Conservation (phyloP, 163 green algal species). For the Scenedesmus sp. region DNA sequence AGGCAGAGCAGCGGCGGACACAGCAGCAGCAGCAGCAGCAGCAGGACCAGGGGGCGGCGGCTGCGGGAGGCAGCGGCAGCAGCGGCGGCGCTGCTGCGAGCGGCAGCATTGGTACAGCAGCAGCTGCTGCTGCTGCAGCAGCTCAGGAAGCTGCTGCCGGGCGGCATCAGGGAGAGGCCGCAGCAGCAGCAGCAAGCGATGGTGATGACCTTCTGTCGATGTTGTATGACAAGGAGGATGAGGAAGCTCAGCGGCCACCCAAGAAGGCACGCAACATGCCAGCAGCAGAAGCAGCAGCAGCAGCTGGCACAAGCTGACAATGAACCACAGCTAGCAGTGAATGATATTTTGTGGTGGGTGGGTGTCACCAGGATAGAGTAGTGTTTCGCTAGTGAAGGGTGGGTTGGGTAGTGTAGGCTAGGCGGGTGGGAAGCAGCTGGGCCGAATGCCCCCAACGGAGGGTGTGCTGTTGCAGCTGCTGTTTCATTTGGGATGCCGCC, state of each 20-base stretch:
- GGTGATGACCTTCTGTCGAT: conserved; percentile 8
- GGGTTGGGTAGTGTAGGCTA: not conserved
- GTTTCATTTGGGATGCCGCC: no score
- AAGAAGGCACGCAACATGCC: conserved; percentile 2
- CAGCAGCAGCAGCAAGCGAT: conserved; percentile 5
- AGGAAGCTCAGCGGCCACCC: not conserved
- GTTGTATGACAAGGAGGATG: not conserved
- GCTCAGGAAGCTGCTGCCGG: not conserved
- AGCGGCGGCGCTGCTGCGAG: not conserved
- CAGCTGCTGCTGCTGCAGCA: conserved; percentile 37
- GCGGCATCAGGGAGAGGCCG: not conserved
- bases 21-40: conserved; percentile 39
- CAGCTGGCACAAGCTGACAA: not conserved
- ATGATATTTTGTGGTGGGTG: not conserved
- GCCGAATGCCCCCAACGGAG: no score
- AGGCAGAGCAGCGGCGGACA: conserved; percentile 32
- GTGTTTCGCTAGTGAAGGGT: not conserved
- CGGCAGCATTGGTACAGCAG: not conserved
- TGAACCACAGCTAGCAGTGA: not conserved
- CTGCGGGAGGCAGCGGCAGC: conserved; percentile 23
- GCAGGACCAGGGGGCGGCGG: conserved; percentile 19
- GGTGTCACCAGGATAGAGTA: not conserved
- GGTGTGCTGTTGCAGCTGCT: no score
- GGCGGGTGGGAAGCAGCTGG: not conserved
- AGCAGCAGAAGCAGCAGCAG: conserved; percentile 46